Conservation (phyloP, 2,329 filamentous ascomycete genomes). For the Arthrinium phaeospermum region DNA sequence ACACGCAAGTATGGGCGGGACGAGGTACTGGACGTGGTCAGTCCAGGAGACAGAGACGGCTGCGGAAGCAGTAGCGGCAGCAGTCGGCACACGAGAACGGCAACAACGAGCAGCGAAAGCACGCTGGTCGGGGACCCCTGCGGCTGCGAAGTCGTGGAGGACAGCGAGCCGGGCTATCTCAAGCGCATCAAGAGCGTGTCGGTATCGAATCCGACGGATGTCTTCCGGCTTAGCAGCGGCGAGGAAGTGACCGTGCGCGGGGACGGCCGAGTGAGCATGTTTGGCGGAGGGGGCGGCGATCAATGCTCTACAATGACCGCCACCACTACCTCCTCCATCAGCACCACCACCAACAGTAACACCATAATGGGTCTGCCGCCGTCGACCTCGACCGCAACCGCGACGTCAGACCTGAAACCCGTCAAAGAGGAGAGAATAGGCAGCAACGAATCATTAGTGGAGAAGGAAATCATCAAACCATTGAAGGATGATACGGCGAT, state of each 20-base stretch:
- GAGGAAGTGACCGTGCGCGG: slow-evolving; percentile 50
- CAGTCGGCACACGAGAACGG: slow-evolving; percentile 26
- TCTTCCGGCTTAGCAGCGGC: slow-evolving; percentile 48
- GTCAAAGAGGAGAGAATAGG: neutral
- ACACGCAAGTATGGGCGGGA: slow-evolving; percentile 50
- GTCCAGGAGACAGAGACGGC: slow-evolving; percentile 11
- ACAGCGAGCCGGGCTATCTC: neutral
- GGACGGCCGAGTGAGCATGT: slow-evolving; percentile 42
- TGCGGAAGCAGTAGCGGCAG: slow-evolving; percentile 23
- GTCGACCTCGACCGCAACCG: neutral
- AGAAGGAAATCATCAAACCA: neutral
- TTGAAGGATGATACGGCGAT: neutral
- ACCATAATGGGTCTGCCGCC: neutral
- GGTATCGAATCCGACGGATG: slow-evolving; percentile 37
- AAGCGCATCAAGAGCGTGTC: slow-evolving; percentile 20
- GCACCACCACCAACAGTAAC: too few species aligned
- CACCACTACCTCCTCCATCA: neutral
- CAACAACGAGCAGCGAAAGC: slow-evolving; percentile 14
- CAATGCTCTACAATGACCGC: neutral
- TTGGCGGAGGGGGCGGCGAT: neutral
- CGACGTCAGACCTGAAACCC: neutral
- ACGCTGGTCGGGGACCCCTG: neutral
- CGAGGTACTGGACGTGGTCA: slow-evolving; percentile 49
- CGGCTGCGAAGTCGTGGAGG: neutral
- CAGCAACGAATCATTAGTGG: neutral